A percentile compares a stretch with the other conserved stretches of the same genome.
These are phyloP conservation scores for Boletus chippewaensis DNA, from an alignment of 1,284 basidiomycete genomes.

Conservation along the genomic window DNA sequence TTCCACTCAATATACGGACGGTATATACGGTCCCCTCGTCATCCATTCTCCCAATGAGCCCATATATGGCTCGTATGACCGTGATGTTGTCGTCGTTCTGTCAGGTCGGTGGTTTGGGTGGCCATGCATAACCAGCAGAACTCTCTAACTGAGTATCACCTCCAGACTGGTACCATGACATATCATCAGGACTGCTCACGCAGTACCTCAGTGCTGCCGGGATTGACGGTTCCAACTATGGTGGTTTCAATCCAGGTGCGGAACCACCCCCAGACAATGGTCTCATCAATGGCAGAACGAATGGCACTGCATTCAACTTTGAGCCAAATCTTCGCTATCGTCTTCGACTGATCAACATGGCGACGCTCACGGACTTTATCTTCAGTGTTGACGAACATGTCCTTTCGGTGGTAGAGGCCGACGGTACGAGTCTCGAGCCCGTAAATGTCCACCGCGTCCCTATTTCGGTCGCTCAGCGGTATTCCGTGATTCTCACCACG, in stretches of 20 bases:
- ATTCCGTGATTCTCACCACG: constrained; percentile 28
- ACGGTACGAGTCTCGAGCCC: constrained; percentile 28
- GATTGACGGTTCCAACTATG: constrained; percentile 27
- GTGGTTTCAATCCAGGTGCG: constrained; percentile 27
- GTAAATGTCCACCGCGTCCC: constrained; percentile 29
- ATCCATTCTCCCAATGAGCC: constrained; percentile 31
- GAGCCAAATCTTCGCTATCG: constrained; percentile 30
- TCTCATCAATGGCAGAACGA: constrained; percentile 31
- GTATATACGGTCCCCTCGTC: constrained; percentile 30
- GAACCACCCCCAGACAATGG: constrained; percentile 31
- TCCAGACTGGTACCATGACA: constrained; percentile 30
- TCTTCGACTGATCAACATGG: constrained; percentile 31
- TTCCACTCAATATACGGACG: constrained; percentile 32
- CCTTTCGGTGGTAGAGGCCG: constrained; percentile 29
- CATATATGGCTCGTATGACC: constrained; percentile 26
- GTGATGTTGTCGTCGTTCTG: constrained; percentile 24
- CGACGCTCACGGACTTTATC: constrained; percentile 28
- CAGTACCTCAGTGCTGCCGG: constrained; percentile 27
- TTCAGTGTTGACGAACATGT: constrained; percentile 29
- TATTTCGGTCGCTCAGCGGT: constrained; percentile 29
- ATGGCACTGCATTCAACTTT: constrained; percentile 18
- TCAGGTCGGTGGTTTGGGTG: constrained; percentile 22
- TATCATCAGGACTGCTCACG: constrained; percentile 27
- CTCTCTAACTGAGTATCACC: neutral
- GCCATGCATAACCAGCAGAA: neutral